These are phyloP conservation scores for Vitis rotundifolia DNA, from an alignment of 164 flowering plant species.

Conservation along the genomic window DNA sequence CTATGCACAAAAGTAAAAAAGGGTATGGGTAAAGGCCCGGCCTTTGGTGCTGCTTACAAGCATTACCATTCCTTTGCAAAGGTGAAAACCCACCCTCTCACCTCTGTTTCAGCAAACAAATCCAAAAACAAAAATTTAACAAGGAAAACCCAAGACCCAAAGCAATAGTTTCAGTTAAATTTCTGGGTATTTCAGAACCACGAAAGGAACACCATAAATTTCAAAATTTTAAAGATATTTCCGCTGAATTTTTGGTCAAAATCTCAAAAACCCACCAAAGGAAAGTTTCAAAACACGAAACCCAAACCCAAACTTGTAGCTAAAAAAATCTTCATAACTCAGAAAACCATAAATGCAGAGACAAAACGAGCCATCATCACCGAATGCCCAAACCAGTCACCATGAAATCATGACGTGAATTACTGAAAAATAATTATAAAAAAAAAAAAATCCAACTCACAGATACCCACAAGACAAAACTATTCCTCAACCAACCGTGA, in stretches of 20 bases:
- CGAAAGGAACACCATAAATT: neutral
- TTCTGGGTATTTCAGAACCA: conserved; percentile 8
- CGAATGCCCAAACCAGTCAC: conserved; percentile 20
- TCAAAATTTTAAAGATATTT: neutral
- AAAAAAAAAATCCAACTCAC: neutral
- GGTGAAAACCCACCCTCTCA: conserved; percentile 17
- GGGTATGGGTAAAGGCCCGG: conserved; percentile 23
- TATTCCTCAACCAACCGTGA: conserved; percentile 12
- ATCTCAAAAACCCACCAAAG: conserved; percentile 7
- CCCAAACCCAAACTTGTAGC: conserved; percentile 10
- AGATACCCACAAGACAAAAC: conserved; percentile 34
- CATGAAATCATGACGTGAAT: conserved; percentile 13
- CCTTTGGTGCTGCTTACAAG: conserved; percentile 31
- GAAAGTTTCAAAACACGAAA: conserved; percentile 9
- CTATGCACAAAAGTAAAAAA: conserved; percentile 19
- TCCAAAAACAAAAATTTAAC: conserved; percentile 7
- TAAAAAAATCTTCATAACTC: conserved; percentile 5
- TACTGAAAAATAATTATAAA: conserved; percentile 1
- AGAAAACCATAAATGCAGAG: conserved; percentile 21
- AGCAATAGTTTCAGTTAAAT: neutral
- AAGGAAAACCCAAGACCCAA: no score
- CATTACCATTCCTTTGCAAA: conserved; percentile 47
- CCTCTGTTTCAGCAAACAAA: conserved; percentile 25
- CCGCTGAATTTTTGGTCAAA: neutral
- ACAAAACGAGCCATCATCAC: conserved; percentile 28